Evolutionary conservation across 768 basidiomycete genomes (phyloP).

Genomic region (Lentinula boryana): DNA sequence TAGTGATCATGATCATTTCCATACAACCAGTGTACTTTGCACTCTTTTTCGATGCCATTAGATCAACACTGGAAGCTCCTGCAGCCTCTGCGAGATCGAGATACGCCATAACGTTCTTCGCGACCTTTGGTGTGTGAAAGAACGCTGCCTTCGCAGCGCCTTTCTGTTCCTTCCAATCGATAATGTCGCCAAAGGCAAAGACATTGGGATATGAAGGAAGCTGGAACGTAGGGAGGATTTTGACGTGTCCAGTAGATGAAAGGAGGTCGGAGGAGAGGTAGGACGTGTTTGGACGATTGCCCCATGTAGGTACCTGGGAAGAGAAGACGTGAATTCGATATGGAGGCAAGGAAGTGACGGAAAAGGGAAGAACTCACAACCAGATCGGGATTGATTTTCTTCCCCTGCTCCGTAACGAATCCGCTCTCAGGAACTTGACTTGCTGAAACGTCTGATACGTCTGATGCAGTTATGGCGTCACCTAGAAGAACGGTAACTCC

Average conservation of each 20-base stretch:
- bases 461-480: slow-evolving; percentile 33
- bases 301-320: slow-evolving; percentile 8
- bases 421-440: slow-evolving; percentile 11
- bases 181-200: slow-evolving; percentile 63
- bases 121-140: slow-evolving; percentile 41
- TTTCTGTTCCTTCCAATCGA: slow-evolving; percentile 61
- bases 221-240: slow-evolving; percentile 54
- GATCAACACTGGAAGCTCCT: slow-evolving; percentile 27
- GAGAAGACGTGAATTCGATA: too few relatives aligned
- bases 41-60: slow-evolving; percentile 30
- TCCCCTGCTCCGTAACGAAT: slow-evolving; percentile 32
- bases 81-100: slow-evolving; percentile 38
- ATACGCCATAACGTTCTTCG: slow-evolving; percentile 41
- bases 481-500: slow-evolving; percentile 28
- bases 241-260: slow-evolving; percentile 33
- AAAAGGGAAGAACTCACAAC: slow-evolving; percentile 27
- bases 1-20: slow-evolving; percentile 50
- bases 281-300: slow-evolving; percentile 26
- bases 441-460: slow-evolving; percentile 14
- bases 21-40: slow-evolving; percentile 41
- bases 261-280: slow-evolving; percentile 30
- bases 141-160: slow-evolving; percentile 37
- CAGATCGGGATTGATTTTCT: slow-evolving; percentile 32
- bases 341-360: background rate
- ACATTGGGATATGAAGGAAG: slow-evolving; percentile 33